phyloP scores from a whole-genome alignment of 192 early-diverging fungal genomes.

The Mycoemilia scoparia region DNA sequence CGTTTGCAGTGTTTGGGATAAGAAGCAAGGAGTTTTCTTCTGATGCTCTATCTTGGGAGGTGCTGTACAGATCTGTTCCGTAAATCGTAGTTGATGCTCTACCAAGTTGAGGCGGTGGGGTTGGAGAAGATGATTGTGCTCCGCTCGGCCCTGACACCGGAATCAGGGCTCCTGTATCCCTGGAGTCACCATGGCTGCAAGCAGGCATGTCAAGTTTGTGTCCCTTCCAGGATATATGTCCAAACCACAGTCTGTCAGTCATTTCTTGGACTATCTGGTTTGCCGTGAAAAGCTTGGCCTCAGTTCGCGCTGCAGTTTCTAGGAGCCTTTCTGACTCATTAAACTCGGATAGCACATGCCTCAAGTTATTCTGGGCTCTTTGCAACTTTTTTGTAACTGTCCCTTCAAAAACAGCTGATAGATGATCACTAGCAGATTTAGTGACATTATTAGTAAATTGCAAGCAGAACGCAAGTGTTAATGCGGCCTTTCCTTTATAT shows the following conservation, averaged over 20 bases:
- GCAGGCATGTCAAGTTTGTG: too few species aligned
- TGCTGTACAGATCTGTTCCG: too few species aligned
- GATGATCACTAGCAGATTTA: conserved; percentile 7
- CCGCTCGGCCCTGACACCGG: too few species aligned
- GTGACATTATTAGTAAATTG: conserved; percentile 11
- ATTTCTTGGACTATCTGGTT: conserved; percentile 13
- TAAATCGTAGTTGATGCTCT: conserved; percentile 3
- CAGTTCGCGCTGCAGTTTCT: conserved; percentile 16
- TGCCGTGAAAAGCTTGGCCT: conserved; percentile 20
- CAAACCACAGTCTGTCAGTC: conserved; percentile 15
- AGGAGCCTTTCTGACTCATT: conserved; percentile 12
- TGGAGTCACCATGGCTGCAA: too few species aligned
- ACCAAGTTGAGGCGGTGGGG: too few species aligned
- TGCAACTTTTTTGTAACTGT: neutral
- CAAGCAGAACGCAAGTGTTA: too few species aligned
- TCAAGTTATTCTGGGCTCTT: neutral
- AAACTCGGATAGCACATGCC: conserved; percentile 16
- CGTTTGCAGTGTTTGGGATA: neutral
- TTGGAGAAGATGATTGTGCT: too few species aligned
- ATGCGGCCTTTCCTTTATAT: conserved; percentile 8
- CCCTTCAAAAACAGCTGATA: neutral
- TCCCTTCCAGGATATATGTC: conserved; percentile 17
- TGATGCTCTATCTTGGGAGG: neutral
- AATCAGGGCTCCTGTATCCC: too few species aligned
- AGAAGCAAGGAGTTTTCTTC: neutral